These are phyloP conservation scores for Teunomyces tritomae DNA, from an alignment of 805 yeast genomes.

Conservation along the genomic window DNA sequence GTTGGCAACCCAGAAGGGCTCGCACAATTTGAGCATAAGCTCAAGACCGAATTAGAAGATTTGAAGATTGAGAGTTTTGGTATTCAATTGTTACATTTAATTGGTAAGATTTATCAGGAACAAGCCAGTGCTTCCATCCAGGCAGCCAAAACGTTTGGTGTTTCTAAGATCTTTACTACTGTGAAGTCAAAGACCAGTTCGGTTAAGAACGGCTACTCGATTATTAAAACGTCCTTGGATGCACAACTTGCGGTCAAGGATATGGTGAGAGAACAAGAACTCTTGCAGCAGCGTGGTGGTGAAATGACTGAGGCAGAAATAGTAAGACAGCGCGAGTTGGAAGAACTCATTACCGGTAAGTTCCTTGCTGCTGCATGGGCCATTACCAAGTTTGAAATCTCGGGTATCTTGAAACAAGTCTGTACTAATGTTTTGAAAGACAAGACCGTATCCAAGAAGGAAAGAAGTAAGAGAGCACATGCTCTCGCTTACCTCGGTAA, in stretches of 20 bases:
- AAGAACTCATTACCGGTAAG: conserved; percentile 80
- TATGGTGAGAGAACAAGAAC: conserved; percentile 68
- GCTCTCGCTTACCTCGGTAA: conserved; percentile 74
- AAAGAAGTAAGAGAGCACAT: conserved; percentile 72
- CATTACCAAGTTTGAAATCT: conserved; percentile 83
- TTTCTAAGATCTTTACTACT: conserved; percentile 77
- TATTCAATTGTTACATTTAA: conserved; percentile 75
- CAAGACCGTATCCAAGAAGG: conserved; percentile 54
- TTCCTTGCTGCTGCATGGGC: conserved; percentile 94
- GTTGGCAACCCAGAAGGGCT: conserved; percentile 60
- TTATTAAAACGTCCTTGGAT: conserved; percentile 80
- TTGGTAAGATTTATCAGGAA: conserved; percentile 73
- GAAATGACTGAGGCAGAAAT: conserved; percentile 33
- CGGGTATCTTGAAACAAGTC: conserved; percentile 79
- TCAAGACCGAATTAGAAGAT: conserved; percentile 66
- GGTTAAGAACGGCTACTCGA: conserved; percentile 79
- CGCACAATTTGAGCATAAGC: conserved; percentile 49
- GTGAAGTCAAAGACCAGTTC: conserved; percentile 82
- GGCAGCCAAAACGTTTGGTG: conserved; percentile 80
- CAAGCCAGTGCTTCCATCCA: conserved; percentile 73
- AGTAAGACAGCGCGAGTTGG: conserved; percentile 62
- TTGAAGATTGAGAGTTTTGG: conserved; percentile 96
- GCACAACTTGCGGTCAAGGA: conserved; percentile 74
- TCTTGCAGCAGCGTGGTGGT: conserved; percentile 25
- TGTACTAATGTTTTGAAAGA: conserved; percentile 53